A percentile compares a stretch with the other conserved stretches of the same genome.
Evolutionary conservation across 2,329 filamentous ascomycete genomes (phyloP).

Genomic region (Davidsoniella eucalypti): DNA sequence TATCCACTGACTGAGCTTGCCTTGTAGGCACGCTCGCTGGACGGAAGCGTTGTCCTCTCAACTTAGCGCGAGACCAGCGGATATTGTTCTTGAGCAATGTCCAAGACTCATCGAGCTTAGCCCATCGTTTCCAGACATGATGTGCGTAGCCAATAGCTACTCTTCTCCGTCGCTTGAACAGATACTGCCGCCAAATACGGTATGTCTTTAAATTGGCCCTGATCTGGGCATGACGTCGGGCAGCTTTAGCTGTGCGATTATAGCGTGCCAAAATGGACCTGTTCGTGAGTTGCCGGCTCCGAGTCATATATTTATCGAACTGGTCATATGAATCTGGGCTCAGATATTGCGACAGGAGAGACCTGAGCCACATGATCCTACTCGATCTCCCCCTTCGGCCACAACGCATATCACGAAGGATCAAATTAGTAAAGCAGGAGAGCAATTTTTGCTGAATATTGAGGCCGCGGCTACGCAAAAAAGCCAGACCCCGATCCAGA

Average conservation of each 20-base stretch:
- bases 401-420: constrained; percentile 21
- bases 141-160: constrained; percentile 6
- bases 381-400: constrained; percentile 20
- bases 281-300: neutral
- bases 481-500: constrained; percentile 17
- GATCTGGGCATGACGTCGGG: too few relatives aligned
- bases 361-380: constrained; percentile 20
- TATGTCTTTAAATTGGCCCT: too few relatives aligned
- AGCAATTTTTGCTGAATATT: constrained; percentile 18
- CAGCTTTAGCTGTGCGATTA: too few relatives aligned
- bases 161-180: neutral
- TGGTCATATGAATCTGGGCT: neutral
- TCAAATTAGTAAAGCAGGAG: constrained; percentile 16
- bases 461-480: constrained; percentile 16
- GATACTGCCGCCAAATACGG: neutral
- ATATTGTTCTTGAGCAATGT: constrained; percentile 10
- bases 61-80: neutral
- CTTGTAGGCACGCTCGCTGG: neutral
- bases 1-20: neutral
- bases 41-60: constrained; percentile 4
- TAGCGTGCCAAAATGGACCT: too few relatives aligned
- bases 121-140: constrained; percentile 3
- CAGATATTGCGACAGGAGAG: constrained; percentile 15
- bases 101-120: constrained; percentile 3
- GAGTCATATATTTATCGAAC: neutral